Evolutionary conservation across 176 grass and related monocot species (phyloP), one percentile per base, ranked within the genome.

Genomic region (Lolium perenne): DNA sequence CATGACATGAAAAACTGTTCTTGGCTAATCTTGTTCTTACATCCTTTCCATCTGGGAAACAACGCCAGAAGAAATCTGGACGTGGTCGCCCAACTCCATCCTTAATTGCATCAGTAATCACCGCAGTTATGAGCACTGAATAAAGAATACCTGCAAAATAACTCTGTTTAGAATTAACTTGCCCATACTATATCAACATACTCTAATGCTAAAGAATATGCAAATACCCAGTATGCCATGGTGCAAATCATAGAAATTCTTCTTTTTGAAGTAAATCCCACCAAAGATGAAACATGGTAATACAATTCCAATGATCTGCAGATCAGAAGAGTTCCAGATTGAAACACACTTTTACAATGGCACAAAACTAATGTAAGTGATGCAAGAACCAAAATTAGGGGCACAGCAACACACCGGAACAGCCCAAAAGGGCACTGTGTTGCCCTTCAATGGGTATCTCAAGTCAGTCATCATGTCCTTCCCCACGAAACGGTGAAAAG

Each of bases 11-110:
- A 87, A 43, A 81, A 41, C 26, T 81, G 64, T 73, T 80, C 23
- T 60, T 77, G 64, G 25, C 15, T 51, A 72, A 64, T 50, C 18
- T 70, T 53, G 12, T 20, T 55, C 71, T 75, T 80, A 99, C 97
- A 82, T 88, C 97, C 74, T 87, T 96, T 77, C 97, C 97, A 92
- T 99, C 88, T 78, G 97, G 97, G 87, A 99, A 99, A 89, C 97
- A 98, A 10, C 94, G 94, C 97, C 96, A 98, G 82, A 94, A 98
- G 85, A 98, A 98, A 91, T 95, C 96, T 51, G 96, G 93, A 14
- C 96, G 93, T 66, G 96, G 96, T 65, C 96, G 80, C 18, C 97
- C 97, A 78, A 96, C 94, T 47, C 86, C 94, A 89, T 96, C 97
- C 88, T 99, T 99, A 78, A 99, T 94, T 38, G 94, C 94, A 90